A percentile compares a stretch with the other conserved stretches of the same genome.
These are phyloP conservation scores for Cladophialophora exuberans DNA, from an alignment of 2,329 filamentous ascomycete species.

Conservation along the genomic window DNA sequence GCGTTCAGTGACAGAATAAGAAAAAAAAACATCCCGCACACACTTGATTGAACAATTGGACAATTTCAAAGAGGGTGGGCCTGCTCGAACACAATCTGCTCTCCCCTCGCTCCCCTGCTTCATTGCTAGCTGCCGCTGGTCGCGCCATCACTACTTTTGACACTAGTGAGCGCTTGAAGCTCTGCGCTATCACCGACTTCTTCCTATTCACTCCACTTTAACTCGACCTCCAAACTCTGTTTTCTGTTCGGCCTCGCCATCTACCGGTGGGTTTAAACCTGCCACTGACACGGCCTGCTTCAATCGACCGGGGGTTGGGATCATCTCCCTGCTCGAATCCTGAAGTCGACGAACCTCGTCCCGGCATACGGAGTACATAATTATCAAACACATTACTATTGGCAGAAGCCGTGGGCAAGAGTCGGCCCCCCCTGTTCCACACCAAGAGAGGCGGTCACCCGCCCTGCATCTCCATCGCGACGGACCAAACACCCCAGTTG, in stretches of 20 bases:
- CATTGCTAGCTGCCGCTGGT: conserved; percentile 26
- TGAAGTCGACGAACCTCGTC: conserved; percentile 10
- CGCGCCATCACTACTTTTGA: conserved; percentile 18
- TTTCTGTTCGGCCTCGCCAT: conserved; percentile 22
- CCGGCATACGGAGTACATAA: conserved; percentile 18
- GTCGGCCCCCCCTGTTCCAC: conserved; percentile 19
- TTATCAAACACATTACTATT: conserved; percentile 16
- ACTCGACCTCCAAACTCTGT: conserved; percentile 21
- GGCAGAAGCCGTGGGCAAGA: conserved; percentile 14
- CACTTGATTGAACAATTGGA: conserved; percentile 10
- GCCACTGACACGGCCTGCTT: conserved; percentile 18
- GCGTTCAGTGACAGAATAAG: conserved; percentile 6
- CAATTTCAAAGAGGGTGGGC: conserved; percentile 3
- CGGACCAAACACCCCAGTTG: conserved; percentile 21
- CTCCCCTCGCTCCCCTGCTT: conserved; percentile 7
- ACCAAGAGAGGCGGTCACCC: conserved; percentile 17
- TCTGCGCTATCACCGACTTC: conserved; percentile 20
- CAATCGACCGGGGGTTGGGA: conserved; percentile 12
- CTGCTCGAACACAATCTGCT: conserved; percentile 2
- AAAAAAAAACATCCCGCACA: conserved; percentile 3
- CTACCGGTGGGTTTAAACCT: conserved; percentile 24
- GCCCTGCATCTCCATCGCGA: conserved; percentile 23
- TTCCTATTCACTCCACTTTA: conserved; percentile 19
- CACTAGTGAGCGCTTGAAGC: conserved; percentile 18
- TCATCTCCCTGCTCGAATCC: conserved; percentile 7